Evolutionary conservation across 1,139 yeast genomes (phyloP), one percentile per base, ranked within the genome.

Genomic region (Magnusiomyces starmeri): DNA sequence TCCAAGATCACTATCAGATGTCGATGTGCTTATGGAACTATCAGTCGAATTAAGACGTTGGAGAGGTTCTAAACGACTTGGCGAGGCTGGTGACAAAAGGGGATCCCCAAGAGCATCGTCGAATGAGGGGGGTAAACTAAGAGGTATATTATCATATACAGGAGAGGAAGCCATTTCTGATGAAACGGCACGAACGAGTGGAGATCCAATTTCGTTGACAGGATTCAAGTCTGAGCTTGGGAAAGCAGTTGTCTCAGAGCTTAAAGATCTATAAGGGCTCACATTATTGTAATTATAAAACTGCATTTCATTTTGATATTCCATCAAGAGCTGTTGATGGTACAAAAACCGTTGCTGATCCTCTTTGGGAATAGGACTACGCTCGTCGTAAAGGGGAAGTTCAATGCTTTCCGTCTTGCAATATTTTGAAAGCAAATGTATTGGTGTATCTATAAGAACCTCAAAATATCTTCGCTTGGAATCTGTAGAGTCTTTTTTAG

Each of bases 371-470:
- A 10, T 10, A 14, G 8, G 37, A 18, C 4, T 6, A 4, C 37
- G 18, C n/a, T 32, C 37, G 16, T 45, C 48, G 52, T 87, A 87
- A 37, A 78, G 76, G 0, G 96, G 96, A 51, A 88, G 73, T 48
- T 83, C 86, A 46, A 82, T 73, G 44, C 82, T 82, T 2, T 77
- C 89, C 14, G 76, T 78, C 46, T 75, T 76, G 70, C 96, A 88
- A 57, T 80, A 77, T 25, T 87, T 78, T 51, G 94, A 83, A 46
- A 87, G 73, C 49, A 89, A 72, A 27, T 78, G 75, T 51, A 89
- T 75, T 0, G 96, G 96, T 0, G 96, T 87, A 65, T 89, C 96
- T 44, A 89, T 85, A 49, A 87, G 82, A 46, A 89, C 95, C 62
- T 89, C 97, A 64, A 83, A 89, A 67, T 87, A 95, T 61, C 87